A percentile compares a stretch with the other conserved stretches of the same genome.
phyloP scores from a whole-genome alignment of 768 basidiomycete genomes.

The Serpula lacrymans region DNA sequence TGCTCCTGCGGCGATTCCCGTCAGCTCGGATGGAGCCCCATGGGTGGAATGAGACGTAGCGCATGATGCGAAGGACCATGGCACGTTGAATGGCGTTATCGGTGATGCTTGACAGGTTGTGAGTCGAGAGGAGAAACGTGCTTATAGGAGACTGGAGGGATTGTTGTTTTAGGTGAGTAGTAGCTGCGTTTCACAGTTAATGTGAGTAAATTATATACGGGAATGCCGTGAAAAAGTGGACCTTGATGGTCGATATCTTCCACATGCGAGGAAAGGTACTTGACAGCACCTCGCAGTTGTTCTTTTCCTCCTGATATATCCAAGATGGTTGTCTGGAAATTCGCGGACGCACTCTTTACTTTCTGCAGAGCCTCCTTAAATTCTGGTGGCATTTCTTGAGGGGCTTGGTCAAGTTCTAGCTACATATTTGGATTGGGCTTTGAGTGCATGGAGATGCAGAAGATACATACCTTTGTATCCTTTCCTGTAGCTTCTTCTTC shows the following conservation, averaged over 20 bases:
- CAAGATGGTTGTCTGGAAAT: conserved; percentile 29
- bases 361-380: conserved; percentile 30
- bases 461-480: conserved; percentile 1
- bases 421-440: not conserved
- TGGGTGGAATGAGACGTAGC: conserved; percentile 67
- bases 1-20: conserved; percentile 45
- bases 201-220: conserved; percentile 5
- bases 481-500: conserved; percentile 12
- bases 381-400: conserved; percentile 21
- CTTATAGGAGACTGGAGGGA: conserved; percentile 43
- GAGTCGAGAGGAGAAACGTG: conserved; percentile 45
- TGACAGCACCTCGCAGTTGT: conserved; percentile 37
- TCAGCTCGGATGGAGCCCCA: conserved; percentile 75
- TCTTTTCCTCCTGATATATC: conserved; percentile 30
- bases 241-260: conserved; percentile 47
- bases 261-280: conserved; percentile 30
- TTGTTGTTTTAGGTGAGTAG: conserved; percentile 35
- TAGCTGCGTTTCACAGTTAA: conserved; percentile 32
- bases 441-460: conserved; percentile 1
- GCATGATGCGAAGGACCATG: conserved; percentile 54
- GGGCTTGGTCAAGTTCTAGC: not conserved
- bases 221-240: conserved; percentile 12
- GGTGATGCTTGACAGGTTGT: conserved; percentile 28
- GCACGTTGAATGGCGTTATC: conserved; percentile 35
- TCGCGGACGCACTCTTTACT: conserved; percentile 29